Evolutionary conservation across 257 asterid genomes (phyloP), one percentile per base, ranked within the genome.

Genomic region (Ligustrum vulgare): DNA sequence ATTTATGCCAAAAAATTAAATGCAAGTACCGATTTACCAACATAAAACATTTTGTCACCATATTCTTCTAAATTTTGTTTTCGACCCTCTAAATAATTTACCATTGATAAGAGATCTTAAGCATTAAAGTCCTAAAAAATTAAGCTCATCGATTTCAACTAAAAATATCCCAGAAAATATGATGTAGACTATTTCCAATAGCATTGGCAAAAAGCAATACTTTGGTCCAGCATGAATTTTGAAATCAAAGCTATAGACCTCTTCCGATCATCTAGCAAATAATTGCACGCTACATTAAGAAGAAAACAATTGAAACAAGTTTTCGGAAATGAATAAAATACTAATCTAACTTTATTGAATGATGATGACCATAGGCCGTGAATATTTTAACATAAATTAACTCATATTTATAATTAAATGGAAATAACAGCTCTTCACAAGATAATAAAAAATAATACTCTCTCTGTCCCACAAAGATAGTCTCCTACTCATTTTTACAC

Each of bases 1-100:
- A n/a, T 51, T 51, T 51, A 51, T 0, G 25, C 62, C 60, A n/a
- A n/a, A n/a, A 69, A 74, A 20, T 15, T 64, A 33, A 10, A 43
- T n/a, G 51, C 73, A 75, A 32, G 67, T 56, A 60, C 70, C 16
- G 49, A 43, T 34, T 62, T 25, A 58, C 62, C 41, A 20, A 43
- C 56, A 63, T 22, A 20, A 32, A 58, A 58, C 65, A 20, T 39
- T 36, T 39, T 39, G 45, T 58, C 65, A 58, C 63, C 76, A 32
- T 43, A 35, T 54, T 71, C 10, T 6, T 51, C 62, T 51, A 51
- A n/a, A 51, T 18, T 4, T 51, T 25, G 62, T 16, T 51, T 16
- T 51, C 31, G 12, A 8, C 66, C 66, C 5, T 8, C 66, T 58
- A 58, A 58, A 58, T 9, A 22, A 23, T 22, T 16, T 58, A 58